Conservation (phyloP, 2,329 filamentous ascomycete genomes). For the Colletotrichum sp. region DNA sequence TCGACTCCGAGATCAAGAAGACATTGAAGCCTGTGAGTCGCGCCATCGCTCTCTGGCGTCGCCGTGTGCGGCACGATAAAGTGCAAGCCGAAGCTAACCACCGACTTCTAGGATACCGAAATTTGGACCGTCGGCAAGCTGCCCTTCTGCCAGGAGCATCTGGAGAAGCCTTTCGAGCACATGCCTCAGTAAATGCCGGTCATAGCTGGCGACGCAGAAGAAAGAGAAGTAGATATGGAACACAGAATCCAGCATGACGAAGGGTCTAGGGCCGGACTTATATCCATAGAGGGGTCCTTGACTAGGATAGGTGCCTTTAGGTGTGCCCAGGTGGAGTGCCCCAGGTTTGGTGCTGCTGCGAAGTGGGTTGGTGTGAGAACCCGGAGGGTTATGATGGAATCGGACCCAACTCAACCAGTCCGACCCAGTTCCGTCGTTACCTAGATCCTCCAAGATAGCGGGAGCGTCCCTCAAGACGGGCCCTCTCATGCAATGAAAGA, state of each 20-base stretch:
- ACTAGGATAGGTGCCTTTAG: background rate
- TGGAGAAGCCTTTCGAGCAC: conserved; percentile 66
- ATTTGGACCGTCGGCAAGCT: conserved; percentile 75
- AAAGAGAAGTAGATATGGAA: background rate
- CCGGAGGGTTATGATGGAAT: conserved; percentile 16
- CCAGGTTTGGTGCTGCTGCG: background rate
- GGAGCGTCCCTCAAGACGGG: background rate
- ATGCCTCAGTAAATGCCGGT: conserved; percentile 59
- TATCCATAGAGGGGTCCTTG: background rate
- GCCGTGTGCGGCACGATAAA: background rate
- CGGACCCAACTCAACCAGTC: background rate
- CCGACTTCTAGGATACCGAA: conserved; percentile 59
- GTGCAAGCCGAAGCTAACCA: background rate
- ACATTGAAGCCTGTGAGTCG: conserved; percentile 64
- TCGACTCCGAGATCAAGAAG: conserved; percentile 70
- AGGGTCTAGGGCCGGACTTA: background rate
- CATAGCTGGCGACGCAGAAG: background rate
- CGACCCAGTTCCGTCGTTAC: background rate
- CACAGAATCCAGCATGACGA: background rate
- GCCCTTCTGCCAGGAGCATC: conserved; percentile 71
- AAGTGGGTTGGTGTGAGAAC: conserved; percentile 16
- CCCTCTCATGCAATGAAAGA: background rate
- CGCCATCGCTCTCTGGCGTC: background rate
- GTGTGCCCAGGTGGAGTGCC: background rate
- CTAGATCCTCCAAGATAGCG: background rate